A percentile compares a stretch with the other conserved stretches of the same genome.
These are phyloP conservation scores for Scutellaria barbata DNA, from an alignment of 257 asterid genomes.

Conservation along the genomic window DNA sequence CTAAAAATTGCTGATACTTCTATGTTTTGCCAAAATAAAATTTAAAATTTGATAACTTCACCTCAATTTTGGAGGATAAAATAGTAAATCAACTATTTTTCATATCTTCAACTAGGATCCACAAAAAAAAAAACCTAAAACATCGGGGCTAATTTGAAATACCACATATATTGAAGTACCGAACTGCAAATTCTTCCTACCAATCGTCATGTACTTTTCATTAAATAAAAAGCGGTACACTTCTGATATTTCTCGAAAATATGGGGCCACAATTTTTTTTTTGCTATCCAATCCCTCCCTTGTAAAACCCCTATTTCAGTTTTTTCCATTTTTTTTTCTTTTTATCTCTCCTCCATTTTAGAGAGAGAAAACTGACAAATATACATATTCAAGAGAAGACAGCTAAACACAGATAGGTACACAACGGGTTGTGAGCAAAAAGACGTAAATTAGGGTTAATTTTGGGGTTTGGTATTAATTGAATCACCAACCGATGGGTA, in stretches of 20 bases:
- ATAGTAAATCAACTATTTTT: background rate
- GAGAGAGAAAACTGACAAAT: slow-evolving; percentile 37
- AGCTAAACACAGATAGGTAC: slow-evolving; percentile 32
- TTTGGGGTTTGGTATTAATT: slow-evolving; percentile 29
- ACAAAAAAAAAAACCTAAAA: background rate
- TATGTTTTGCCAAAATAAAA: too few relatives aligned
- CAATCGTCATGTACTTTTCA: background rate
- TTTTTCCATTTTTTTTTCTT: background rate
- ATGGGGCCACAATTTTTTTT: slow-evolving; percentile 22
- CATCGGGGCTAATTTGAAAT: slow-evolving; percentile 32
- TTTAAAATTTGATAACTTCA: background rate
- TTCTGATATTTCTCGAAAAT: slow-evolving; percentile 18
- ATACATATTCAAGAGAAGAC: slow-evolving; percentile 24
- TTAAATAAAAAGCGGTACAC: slow-evolving; percentile 11
- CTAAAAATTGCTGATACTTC: too few relatives aligned
- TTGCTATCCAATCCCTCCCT: slow-evolving; percentile 31
- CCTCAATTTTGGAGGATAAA: background rate
- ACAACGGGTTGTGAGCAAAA: slow-evolving; percentile 5
- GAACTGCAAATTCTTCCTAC: slow-evolving; percentile 18
- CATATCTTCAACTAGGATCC: background rate
- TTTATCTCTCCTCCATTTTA: slow-evolving; percentile 29
- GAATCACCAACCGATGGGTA: slow-evolving; percentile 31
- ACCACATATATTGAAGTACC: slow-evolving; percentile 9
- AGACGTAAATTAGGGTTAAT: slow-evolving; percentile 1
- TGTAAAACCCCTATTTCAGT: slow-evolving; percentile 53